Conservation (phyloP, 305 asterid genomes). For the Galium porrigens region DNA sequence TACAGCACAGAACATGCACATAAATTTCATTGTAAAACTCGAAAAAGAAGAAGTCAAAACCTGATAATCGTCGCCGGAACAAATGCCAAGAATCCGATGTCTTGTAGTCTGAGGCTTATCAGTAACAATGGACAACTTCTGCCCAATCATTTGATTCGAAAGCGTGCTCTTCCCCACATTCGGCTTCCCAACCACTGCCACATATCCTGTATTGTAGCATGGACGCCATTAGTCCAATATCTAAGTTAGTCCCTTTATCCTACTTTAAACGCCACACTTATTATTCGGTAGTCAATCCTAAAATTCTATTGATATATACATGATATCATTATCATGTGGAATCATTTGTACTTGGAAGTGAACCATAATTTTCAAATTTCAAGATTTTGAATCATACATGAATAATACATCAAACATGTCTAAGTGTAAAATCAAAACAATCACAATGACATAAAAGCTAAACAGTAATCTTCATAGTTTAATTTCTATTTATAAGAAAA, state of each 20-base stretch:
- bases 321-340: neutral
- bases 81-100: conserved; percentile 83
- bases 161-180: conserved; percentile 93
- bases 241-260: neutral
- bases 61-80: conserved; percentile 75
- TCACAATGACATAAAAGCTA: neutral
- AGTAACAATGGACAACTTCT: conserved; percentile 80
- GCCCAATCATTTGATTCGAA: conserved; percentile 88
- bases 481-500: too few relatives aligned
- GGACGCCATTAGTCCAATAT: neutral
- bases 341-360: neutral
- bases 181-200: conserved; percentile 87
- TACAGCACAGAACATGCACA: neutral
- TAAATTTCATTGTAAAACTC: conserved; percentile 3
- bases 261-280: neutral
- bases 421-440: neutral
- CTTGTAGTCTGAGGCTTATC: conserved; percentile 97
- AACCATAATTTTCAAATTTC: neutral
- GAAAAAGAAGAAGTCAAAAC: conserved; percentile 25
- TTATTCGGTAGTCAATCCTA: neutral
- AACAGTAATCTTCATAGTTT: neutral
- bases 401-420: too few relatives aligned
- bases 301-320: too few relatives aligned
- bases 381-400: too few relatives aligned
- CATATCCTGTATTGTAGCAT: conserved; percentile 33